These are phyloP conservation scores for Fusarium buxicola DNA, from an alignment of 2,329 filamentous ascomycete genomes.

Conservation along the genomic window DNA sequence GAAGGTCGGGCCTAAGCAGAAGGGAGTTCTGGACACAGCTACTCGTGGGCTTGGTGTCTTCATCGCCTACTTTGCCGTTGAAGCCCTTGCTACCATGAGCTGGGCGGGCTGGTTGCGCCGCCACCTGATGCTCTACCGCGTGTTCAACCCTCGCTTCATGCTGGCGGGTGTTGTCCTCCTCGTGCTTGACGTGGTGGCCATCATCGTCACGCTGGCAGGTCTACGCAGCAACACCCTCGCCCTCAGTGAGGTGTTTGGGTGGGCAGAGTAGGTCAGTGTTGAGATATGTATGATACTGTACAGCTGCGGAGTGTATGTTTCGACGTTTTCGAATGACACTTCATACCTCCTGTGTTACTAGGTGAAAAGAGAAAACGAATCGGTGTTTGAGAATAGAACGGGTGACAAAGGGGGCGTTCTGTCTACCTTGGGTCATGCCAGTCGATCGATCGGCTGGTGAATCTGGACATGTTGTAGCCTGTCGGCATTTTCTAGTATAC, in stretches of 20 bases:
- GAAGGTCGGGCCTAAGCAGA: conserved; percentile 85
- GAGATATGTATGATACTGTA: conserved; percentile 32
- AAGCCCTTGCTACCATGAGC: conserved; percentile 86
- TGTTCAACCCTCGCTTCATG: conserved; percentile 94
- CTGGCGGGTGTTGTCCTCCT: conserved; percentile 77
- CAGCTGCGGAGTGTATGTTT: conserved; percentile 2
- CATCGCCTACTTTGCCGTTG: conserved; percentile 82
- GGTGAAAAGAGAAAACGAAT: conserved; percentile 6
- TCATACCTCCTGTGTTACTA: conserved; percentile 4
- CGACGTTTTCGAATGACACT: not conserved
- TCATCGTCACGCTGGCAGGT: conserved; percentile 78
- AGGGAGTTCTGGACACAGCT: conserved; percentile 75
- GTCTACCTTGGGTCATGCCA: conserved; percentile 9
- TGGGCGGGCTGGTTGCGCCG: conserved; percentile 90
- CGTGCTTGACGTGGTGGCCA: conserved; percentile 79
- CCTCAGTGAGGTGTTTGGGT: conserved; percentile 90
- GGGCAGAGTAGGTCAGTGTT: conserved; percentile 61
- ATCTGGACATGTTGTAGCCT: conserved; percentile 29
- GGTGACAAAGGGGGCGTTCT: conserved; percentile 11
- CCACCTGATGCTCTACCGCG: conserved; percentile 95
- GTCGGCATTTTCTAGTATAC: conserved; percentile 28
- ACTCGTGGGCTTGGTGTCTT: conserved; percentile 80
- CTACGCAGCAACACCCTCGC: conserved; percentile 81
- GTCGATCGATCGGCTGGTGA: not conserved
- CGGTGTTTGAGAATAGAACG: conserved; percentile 15